Base-by-base conservation (phyloP, 208 protist genomes). In the Naegleria lovaniensis region DNA sequence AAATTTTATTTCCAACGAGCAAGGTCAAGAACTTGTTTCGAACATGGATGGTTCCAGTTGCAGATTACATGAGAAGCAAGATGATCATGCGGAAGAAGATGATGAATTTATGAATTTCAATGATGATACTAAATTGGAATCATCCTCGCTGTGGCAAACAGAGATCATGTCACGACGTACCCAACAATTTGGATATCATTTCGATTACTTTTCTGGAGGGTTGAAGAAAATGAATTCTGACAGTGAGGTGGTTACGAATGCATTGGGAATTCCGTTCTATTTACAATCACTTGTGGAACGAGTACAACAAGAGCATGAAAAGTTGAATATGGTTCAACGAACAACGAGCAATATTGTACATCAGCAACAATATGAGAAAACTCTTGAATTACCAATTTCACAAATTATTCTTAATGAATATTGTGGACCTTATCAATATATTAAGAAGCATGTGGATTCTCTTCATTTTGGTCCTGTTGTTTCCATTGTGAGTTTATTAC, bases 381-480 rank as follows among this genome's bases (percentile, higher is more conserved):
- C 22, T 29, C 55, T 67, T 29, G 22, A 4, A 67, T n/a, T n/a
- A n/a, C n/a, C n/a, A n/a, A n/a, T 67, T 67, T 67, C 55, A 79
- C 67, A 79, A 36, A 79, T 79, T 36, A 79, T 79, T 33, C 9
- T 79, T 19, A 79, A 79, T 79, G 67, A 79, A 79, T 79, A 79
- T 79, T 36, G 25, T 25, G 67, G 67, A 79, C 9, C 9, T 19
- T 19, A 79, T 25, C 13, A 25, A 36, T 79, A 79, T 9, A 79
- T 79, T 79, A 36, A 25, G 25, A 79, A 79, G 36, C 67, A 79
- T 79, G 25, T 36, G 2, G 67, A 79, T 79, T 79, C 67, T 36
- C n/a, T 79, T 11, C 6, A 79, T 79, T 79, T 79, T 79, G 67
- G 67, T 36, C 29, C 67, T 36, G 36, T 33, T 79, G 25, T 79